Base-by-base conservation (phyloP, 2,329 filamentous ascomycete genomes). In the Cyphellophora europaea region DNA sequence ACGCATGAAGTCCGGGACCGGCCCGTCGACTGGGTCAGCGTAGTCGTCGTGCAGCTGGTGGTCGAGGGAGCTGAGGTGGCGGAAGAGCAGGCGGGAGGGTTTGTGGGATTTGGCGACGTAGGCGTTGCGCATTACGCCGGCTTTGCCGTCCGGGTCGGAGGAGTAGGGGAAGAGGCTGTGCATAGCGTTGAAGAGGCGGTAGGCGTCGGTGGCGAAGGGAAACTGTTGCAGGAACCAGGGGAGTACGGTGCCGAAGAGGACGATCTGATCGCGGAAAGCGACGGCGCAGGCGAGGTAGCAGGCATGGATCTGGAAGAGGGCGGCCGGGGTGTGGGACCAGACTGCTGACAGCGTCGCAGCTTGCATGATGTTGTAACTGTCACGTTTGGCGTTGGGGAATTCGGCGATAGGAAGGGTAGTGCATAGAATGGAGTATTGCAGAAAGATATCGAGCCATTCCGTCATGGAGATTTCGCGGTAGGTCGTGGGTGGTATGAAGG, bases 31-130 rank as follows among this genome's bases (percentile, higher is more conserved):
- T 23, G 43, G 48, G 30, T 49, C 43, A 5, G 44, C 39, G 11
- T 68, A 62, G 11, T 71, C 65, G 3, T 66, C 63, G 2, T 60
- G 65, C 29, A 80, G 65, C 3, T 82, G 66, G 43, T 73, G 80
- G 57, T 98, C 91, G 65, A 93, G 83, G 3, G 78, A 77, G 57
- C 93, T 93, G 59, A 98, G 84, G 59, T 93, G 86, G 4, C 91
- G 79, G 38, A 95, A 69, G 50, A 96, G 78, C 53, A 84, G 93
- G 56, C 96, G 96, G 57, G 94, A 87, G 13, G 81, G 79, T 0
- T 85, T 79, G 0, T 84, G 82, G 3, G 81, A 80, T 17, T 37
- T 41, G 12, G 30, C 30, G n/a, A 19, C 6, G 30, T 32, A 18
- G 5, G 30, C 32, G 17, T 19, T 33, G 33, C 80, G 80, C 30